Percentiles rank a stretch among this genome's conserved stretches.
These are phyloP conservation scores for Juglanconis sp. DNA, from an alignment of 2,329 filamentous ascomycete species.

Conservation along the genomic window DNA sequence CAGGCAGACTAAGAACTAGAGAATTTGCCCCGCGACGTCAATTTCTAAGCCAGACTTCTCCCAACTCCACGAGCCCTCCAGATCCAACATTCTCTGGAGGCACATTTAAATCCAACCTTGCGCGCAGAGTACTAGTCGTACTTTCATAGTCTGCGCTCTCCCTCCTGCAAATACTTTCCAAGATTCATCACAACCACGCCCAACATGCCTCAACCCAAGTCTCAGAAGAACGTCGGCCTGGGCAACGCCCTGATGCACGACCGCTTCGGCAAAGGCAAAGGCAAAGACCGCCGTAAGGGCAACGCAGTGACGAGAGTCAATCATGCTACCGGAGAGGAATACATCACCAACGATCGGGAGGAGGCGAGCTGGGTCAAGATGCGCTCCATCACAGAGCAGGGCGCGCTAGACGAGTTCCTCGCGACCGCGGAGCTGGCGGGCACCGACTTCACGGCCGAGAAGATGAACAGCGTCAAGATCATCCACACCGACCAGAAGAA, in stretches of 20 bases:
- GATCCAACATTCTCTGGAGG: not conserved
- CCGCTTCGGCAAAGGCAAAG: slow-evolving; percentile 91
- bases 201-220: slow-evolving; percentile 71
- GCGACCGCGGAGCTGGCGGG: slow-evolving; percentile 95
- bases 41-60: slow-evolving; percentile 20
- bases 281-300: slow-evolving; percentile 72
- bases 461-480: slow-evolving; percentile 98
- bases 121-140: not conserved
- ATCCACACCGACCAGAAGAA: slow-evolving; percentile 96
- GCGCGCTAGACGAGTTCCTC: slow-evolving; percentile 92
- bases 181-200: not conserved
- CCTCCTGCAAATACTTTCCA: not conserved
- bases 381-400: slow-evolving; percentile 97
- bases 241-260: slow-evolving; percentile 99
- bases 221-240: slow-evolving; percentile 90
- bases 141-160: not conserved
- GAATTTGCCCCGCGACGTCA: slow-evolving; percentile 25
- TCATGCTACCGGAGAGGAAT: slow-evolving; percentile 79
- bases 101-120: not conserved
- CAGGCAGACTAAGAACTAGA: not conserved
- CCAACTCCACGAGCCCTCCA: not conserved
- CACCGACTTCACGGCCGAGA: slow-evolving; percentile 97
- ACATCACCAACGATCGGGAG: slow-evolving; percentile 85
- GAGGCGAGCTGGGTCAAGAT: slow-evolving; percentile 98
- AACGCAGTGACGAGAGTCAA: slow-evolving; percentile 62